These are phyloP conservation scores for Syzygium grande DNA, from an alignment of 345 rosid species.

Conservation along the genomic window DNA sequence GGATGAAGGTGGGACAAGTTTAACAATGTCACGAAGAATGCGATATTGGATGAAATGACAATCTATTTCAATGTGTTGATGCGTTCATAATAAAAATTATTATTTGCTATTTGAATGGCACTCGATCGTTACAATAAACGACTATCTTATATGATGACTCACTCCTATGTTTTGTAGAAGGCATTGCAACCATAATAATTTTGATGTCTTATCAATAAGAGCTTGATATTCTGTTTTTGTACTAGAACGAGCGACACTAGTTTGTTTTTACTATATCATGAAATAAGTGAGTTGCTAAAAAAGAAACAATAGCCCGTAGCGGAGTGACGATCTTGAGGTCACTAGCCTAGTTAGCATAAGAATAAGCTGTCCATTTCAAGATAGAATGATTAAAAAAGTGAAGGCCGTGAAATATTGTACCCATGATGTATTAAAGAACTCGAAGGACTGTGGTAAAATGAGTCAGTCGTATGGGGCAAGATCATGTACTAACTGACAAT, in stretches of 20 bases:
- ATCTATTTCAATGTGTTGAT: too few species aligned
- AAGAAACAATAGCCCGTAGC: background rate
- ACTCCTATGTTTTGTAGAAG: too few species aligned
- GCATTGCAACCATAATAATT: background rate
- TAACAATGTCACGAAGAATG: rapidly evolving
- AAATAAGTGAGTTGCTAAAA: background rate
- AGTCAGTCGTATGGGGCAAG: rapidly evolving
- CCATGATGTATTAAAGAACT: background rate
- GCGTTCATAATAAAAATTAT: too few species aligned
- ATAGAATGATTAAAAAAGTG: too few species aligned
- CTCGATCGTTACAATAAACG: background rate
- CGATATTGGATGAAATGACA: background rate
- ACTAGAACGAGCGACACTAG: background rate
- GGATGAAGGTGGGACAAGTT: background rate
- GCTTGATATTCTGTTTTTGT: too few species aligned
- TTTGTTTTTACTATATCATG: too few species aligned
- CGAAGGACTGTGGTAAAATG: background rate
- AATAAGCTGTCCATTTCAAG: background rate
- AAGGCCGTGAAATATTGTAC: background rate
- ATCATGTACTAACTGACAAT: background rate
- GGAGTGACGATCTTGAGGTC: background rate
- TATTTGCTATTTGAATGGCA: background rate
- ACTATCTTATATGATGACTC: rapidly evolving
- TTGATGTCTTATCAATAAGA: background rate
- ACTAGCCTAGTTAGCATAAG: background rate